These are phyloP conservation scores for Pseudodiploospora longispora DNA, from an alignment of 2,329 filamentous ascomycete genomes.

Conservation along the genomic window DNA sequence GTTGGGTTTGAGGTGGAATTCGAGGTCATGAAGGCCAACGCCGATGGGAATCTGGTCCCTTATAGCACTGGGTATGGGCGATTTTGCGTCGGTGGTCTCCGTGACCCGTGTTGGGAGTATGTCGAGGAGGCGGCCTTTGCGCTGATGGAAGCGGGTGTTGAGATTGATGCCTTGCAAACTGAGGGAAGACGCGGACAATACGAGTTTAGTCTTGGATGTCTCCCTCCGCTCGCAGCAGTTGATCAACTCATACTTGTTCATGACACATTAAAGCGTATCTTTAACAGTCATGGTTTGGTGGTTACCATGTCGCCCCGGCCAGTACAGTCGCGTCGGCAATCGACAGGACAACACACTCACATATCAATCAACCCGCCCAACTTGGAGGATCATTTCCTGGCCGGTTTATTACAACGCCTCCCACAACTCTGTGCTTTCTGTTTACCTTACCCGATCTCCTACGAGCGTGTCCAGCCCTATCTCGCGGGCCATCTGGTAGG, in stretches of 20 bases:
- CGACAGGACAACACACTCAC: constrained; percentile 5
- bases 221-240: constrained; percentile 4
- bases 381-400: constrained; percentile 3
- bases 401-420: constrained; percentile 1
- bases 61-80: neutral
- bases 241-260: constrained; percentile 8
- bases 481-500: neutral
- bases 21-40: neutral
- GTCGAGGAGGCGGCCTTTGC: constrained; percentile 4
- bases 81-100: neutral
- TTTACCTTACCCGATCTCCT: constrained; percentile 5
- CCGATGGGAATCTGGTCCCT: neutral
- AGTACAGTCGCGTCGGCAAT: neutral
- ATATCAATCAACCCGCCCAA: neutral
- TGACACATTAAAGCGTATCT: constrained; percentile 5
- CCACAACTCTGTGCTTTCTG: constrained; percentile 1
- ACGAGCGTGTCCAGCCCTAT: neutral
- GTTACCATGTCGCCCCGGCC: constrained; percentile 7
- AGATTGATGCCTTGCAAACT: constrained; percentile 5
- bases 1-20: neutral
- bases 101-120: constrained; percentile 1
- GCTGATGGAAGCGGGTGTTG: constrained; percentile 2
- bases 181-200: constrained; percentile 6
- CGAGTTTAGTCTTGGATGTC: constrained; percentile 6
- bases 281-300: constrained; percentile 1